Percentiles rank a stretch among this genome's conserved stretches.
Evolutionary conservation across 305 asterid genomes (phyloP).

Genomic region (Plantago rigida): DNA sequence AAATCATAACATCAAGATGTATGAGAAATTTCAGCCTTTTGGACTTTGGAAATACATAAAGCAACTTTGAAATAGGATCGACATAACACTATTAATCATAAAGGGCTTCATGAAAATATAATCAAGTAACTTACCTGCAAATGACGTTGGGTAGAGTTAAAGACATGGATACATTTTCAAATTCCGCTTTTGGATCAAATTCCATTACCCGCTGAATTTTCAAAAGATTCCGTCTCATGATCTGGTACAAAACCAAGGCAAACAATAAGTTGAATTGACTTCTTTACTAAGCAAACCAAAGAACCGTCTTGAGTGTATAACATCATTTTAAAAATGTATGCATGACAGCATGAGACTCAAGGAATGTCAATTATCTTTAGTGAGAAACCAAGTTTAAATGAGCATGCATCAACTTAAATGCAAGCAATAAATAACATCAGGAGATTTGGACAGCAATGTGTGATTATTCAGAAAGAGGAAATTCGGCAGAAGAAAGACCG

Average conservation of each 20-base stretch:
- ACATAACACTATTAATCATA: neutral
- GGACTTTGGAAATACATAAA: too few relatives aligned
- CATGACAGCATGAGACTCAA: too few relatives aligned
- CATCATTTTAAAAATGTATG: neutral
- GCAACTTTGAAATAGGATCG: too few relatives aligned
- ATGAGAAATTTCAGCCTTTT: too few relatives aligned
- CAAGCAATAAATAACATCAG: too few relatives aligned
- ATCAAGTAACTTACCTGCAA: constrained; percentile 58
- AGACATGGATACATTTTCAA: constrained; percentile 39
- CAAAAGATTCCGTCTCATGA: constrained; percentile 89
- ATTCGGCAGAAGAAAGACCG: too few relatives aligned
- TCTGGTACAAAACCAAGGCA: constrained; percentile 39
- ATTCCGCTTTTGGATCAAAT: constrained; percentile 93
- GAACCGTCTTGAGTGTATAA: neutral
- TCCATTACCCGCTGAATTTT: constrained; percentile 74
- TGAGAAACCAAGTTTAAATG: too few relatives aligned
- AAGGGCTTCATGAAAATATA: neutral
- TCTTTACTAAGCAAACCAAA: constrained; percentile 16
- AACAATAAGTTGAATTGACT: constrained; percentile 10
- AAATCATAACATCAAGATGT: too few relatives aligned
- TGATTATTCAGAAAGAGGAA: too few relatives aligned
- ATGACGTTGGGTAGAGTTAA: constrained; percentile 70
- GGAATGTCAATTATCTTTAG: too few relatives aligned
- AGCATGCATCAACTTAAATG: too few relatives aligned
- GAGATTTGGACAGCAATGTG: too few relatives aligned